Percentiles rank a stretch among this genome's conserved stretches.
Evolutionary conservation across 192 early-diverging fungal genomes (phyloP).

Genomic region (Chytriomyces hyalinus): DNA sequence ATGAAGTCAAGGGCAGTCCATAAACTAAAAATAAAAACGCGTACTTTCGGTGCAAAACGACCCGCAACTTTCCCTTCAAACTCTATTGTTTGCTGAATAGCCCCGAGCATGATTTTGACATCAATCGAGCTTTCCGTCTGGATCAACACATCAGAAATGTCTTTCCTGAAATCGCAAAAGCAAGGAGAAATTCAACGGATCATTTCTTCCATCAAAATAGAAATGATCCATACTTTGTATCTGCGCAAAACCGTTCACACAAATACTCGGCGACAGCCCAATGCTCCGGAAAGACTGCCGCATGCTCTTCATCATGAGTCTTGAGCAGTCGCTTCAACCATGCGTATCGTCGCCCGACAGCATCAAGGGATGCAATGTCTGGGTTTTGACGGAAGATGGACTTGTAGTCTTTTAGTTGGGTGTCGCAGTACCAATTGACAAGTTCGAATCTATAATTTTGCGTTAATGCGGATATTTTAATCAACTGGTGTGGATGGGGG

Average conservation of each 20-base stretch:
- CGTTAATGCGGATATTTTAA: conserved; percentile 10
- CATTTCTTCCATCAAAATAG: no score
- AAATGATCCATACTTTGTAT: conserved; percentile 67
- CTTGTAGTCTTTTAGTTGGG: conserved; percentile 83
- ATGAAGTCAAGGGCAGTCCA: no score
- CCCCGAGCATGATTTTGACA: conserved; percentile 75
- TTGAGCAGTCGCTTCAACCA: conserved; percentile 91
- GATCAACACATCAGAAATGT: conserved; percentile 71
- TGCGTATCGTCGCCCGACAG: conserved; percentile 86
- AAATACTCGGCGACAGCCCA: conserved; percentile 81
- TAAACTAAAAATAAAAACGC: not conserved
- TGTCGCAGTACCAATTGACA: conserved; percentile 79
- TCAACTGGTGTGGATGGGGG: not conserved
- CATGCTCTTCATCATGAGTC: conserved; percentile 88
- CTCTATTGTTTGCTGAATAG: conserved; percentile 82
- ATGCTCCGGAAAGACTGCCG: conserved; percentile 73
- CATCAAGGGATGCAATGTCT: conserved; percentile 71
- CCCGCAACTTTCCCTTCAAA: conserved; percentile 87
- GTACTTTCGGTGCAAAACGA: conserved; percentile 66
- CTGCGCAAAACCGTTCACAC: conserved; percentile 79
- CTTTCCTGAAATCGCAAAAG: no score
- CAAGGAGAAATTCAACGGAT: not conserved
- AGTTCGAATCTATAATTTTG: conserved; percentile 52
- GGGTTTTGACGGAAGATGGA: conserved; percentile 75
- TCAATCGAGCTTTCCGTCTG: conserved; percentile 59